Conservation (phyloP, 78 protist genomes). For the Thecamonas trahens region DNA sequence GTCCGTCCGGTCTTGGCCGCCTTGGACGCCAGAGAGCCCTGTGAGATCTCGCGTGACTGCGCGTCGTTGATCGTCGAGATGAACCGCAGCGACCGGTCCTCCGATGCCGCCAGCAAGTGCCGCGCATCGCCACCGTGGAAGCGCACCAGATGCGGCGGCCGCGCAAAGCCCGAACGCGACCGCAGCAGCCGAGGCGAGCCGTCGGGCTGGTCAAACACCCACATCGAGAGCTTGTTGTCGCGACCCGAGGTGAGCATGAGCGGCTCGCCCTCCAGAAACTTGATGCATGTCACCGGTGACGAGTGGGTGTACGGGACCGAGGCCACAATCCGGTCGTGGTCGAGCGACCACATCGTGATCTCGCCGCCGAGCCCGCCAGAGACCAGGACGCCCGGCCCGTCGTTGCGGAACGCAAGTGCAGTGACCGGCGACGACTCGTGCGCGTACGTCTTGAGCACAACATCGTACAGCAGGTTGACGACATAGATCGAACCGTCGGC, state of each 20-base stretch:
- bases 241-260: constrained; percentile 24
- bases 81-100: constrained; percentile 22
- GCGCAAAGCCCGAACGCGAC: constrained; percentile 27
- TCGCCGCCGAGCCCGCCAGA: constrained; percentile 17
- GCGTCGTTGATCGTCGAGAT: constrained; percentile 20
- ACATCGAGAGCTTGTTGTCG: constrained; percentile 18
- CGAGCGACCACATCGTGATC: constrained; percentile 25
- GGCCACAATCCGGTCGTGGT: constrained; percentile 4
- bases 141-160: constrained; percentile 28
- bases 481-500: constrained; percentile 39
- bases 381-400: constrained; percentile 39
- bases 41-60: constrained; percentile 27
- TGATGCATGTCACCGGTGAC: background rate
- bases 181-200: constrained; percentile 19
- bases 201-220: constrained; percentile 35
- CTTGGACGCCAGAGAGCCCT: background rate
- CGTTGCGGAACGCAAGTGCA: constrained; percentile 43
- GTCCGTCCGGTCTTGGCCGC: background rate
- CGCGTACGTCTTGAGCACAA: background rate
- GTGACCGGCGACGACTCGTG: constrained; percentile 17
- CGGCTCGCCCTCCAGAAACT: constrained; percentile 21
- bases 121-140: background rate
- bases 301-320: background rate
- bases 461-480: constrained; percentile 41
- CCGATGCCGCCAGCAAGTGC: constrained; percentile 5